These are phyloP conservation scores for Fonsecaea multimorphosa DNA, from an alignment of 2,329 filamentous ascomycete species.

Conservation along the genomic window DNA sequence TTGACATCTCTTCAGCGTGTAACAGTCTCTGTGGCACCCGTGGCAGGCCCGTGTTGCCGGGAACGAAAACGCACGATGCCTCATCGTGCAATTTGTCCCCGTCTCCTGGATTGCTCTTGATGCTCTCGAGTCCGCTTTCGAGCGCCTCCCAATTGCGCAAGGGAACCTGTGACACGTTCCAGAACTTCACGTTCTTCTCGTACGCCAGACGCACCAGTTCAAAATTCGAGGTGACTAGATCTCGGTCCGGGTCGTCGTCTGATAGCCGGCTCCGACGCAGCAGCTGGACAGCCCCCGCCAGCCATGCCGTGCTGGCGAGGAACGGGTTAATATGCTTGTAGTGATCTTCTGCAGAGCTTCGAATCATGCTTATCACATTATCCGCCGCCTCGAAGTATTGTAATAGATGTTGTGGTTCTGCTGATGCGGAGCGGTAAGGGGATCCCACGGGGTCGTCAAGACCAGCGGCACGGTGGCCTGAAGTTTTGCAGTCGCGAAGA, in stretches of 20 bases:
- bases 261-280: conserved; percentile 32
- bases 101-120: background rate
- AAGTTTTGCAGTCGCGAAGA: background rate
- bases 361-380: conserved; percentile 41
- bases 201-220: conserved; percentile 40
- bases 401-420: conserved; percentile 27
- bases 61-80: too few relatives aligned
- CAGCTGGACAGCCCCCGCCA: conserved; percentile 44
- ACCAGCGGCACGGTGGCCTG: background rate
- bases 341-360: conserved; percentile 39
- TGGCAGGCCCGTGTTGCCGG: too few relatives aligned
- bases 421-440: too few relatives aligned
- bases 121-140: conserved; percentile 25
- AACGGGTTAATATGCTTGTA: conserved; percentile 45
- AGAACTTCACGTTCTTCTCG: conserved; percentile 41
- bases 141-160: conserved; percentile 41
- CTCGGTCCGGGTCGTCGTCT: conserved; percentile 7
- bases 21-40: too few relatives aligned
- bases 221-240: conserved; percentile 33
- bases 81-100: conserved; percentile 7
- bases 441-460: too few relatives aligned
- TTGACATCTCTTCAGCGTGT: too few relatives aligned
- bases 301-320: conserved; percentile 45
- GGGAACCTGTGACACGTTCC: conserved; percentile 40
- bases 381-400: conserved; percentile 45